Percentiles rank a stretch among this genome's conserved stretches.
Conservation (phyloP, 768 basidiomycete genomes). For the Crassisporium funariophilum region DNA sequence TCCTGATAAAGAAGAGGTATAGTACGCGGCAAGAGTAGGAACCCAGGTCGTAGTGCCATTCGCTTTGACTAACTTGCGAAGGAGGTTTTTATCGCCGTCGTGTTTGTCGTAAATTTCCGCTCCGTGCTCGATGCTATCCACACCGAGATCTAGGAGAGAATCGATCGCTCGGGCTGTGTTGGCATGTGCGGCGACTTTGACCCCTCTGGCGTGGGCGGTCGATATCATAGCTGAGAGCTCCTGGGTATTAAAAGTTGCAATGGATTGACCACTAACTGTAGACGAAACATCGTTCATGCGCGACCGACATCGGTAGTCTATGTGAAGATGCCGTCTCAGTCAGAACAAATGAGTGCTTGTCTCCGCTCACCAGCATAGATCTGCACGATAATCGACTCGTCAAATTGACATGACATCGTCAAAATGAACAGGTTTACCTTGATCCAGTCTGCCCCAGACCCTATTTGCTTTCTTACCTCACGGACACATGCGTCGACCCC, state of each 20-base stretch:
- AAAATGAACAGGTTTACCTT: conserved; percentile 40
- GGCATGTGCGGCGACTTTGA: conserved; percentile 63
- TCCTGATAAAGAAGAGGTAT: conserved; percentile 30
- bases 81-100: conserved; percentile 18
- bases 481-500: conserved; percentile 56
- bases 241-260: conserved; percentile 44
- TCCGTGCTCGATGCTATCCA: conserved; percentile 65
- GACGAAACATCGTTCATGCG: conserved; percentile 45
- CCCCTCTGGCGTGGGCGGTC: conserved; percentile 51
- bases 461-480: conserved; percentile 61
- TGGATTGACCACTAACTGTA: conserved; percentile 30
- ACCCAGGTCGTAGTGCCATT: conserved; percentile 47
- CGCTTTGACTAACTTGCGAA: conserved; percentile 27
- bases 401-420: background rate
- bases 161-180: conserved; percentile 32
- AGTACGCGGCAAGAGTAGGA: conserved; percentile 58
- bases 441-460: conserved; percentile 69
- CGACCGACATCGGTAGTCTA: conserved; percentile 58
- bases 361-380: conserved; percentile 50
- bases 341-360: conserved; percentile 5
- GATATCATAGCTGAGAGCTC: conserved; percentile 53
- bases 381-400: conserved; percentile 27
- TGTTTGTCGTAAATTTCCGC: conserved; percentile 28
- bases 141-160: conserved; percentile 38
- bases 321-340: conserved; percentile 5